Base-by-base conservation (phyloP, 192 early-diverging fungal genomes). In the Coemansia sp. region DNA sequence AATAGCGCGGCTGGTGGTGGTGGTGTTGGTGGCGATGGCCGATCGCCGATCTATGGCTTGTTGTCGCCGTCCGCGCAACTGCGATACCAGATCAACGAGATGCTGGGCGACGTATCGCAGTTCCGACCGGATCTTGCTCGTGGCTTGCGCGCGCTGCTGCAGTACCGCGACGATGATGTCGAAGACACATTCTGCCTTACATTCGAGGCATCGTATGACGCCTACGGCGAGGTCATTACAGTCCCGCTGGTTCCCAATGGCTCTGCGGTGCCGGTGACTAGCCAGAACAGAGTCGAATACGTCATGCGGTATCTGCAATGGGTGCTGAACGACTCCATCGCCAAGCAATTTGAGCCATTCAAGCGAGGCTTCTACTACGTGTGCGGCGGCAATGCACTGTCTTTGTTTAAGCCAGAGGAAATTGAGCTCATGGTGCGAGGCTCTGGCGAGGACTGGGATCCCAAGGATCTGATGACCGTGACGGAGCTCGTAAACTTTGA, bases 381-480 rank as follows among this genome's bases (percentile, higher is more conserved):
- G 3, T 92, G 94, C 65, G 88, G 93, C 29, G 91, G 96, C 38
- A 94, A 94, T 74, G 92, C 95, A 4, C 68, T 92, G 31, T 89
- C 90, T 32, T 74, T 96, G 37, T 98, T 98, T 72, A 84, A 93
- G 70, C 89, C 96, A 6, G 94, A 95, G 78, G 96, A 98, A 65
- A 91, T 98, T 47, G 93, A 96, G 76, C 82, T 94, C 63, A 79
- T 96, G 31, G 91, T 98, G 29, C 86, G 93, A 62, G 96, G 96
- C 12, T 90, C 92, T 53, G 88, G 86, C 36, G 88, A 87, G 6
- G 77, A 80, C 42, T 80, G 71, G 72, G 46, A 64, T 14, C 61
- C 77, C 0, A 29, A 60, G 5, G 65, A 64, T 0, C 58, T 87
- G 64, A 68, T 76, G 54, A 25, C 62, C 3, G 67, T 75, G 1